Conservation (phyloP, 1,284 basidiomycete species). For the Filobasidium uniguttulatum region DNA sequence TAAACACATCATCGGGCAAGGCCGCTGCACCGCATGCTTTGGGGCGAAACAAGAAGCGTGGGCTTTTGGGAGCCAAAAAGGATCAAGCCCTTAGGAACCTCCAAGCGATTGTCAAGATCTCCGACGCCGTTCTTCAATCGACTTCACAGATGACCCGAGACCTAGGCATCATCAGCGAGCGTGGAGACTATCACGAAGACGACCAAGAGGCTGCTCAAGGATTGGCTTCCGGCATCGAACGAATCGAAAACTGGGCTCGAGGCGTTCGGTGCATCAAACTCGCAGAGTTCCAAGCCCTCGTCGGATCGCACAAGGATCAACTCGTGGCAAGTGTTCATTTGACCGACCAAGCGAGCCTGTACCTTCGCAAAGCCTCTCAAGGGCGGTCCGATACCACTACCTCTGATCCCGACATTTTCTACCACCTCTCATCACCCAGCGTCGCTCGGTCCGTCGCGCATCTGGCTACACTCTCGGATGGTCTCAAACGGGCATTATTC, state of each 20-base stretch:
- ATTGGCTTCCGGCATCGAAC: conserved; percentile 66
- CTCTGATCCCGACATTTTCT: conserved; percentile 2
- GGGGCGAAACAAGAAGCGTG: not conserved
- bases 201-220: too few relatives aligned
- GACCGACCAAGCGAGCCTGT: conserved; percentile 20
- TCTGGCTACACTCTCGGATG: conserved; percentile 42
- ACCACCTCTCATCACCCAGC: not conserved
- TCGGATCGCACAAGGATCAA: too few relatives aligned
- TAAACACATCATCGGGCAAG: not conserved
- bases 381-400: not conserved
- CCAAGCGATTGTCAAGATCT: conserved; percentile 72
- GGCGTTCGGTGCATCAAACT: conserved; percentile 48
- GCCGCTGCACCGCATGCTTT: not conserved
- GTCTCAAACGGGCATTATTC: conserved; percentile 66
- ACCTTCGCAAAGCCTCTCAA: conserved; percentile 20
- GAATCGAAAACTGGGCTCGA: conserved; percentile 56
- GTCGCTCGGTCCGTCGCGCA: not conserved
- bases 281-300: conserved; percentile 34
- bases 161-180: conserved; percentile 73
- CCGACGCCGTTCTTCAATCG: conserved; percentile 71
- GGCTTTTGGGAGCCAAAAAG: conserved; percentile 28
- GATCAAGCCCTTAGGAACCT: conserved; percentile 46
- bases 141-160: conserved; percentile 67
- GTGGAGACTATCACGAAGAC: too few relatives aligned
- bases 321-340: conserved; percentile 34